A percentile compares a stretch with the other conserved stretches of the same genome.
Conservation (phyloP, 2,329 filamentous ascomycete genomes). For the Xylariaceae sp. region DNA sequence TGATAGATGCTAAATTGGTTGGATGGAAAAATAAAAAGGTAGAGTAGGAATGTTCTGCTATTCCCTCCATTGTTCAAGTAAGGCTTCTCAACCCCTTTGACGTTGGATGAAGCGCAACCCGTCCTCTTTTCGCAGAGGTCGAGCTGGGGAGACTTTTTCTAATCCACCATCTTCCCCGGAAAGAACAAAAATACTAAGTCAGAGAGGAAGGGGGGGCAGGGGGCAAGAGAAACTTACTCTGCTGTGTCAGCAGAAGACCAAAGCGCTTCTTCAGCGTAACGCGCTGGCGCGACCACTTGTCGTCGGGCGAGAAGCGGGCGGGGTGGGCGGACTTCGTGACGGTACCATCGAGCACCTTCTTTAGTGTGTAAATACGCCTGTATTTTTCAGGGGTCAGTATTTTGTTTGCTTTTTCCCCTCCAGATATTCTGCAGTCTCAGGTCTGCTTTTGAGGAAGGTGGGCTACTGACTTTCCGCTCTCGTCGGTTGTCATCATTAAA, state of each 20-base stretch:
- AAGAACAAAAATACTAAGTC: not conserved
- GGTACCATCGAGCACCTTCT: constrained; percentile 83
- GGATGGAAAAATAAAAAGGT: not conserved
- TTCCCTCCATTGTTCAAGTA: no score
- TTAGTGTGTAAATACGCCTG: constrained; percentile 86
- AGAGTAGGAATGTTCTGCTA: no score
- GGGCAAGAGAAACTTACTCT: constrained; percentile 51
- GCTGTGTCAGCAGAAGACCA: constrained; percentile 84
- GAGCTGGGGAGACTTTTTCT: no score
- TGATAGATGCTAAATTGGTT: not conserved
- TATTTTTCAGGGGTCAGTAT: not conserved
- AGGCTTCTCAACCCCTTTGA: no score
- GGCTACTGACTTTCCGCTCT: constrained; percentile 66
- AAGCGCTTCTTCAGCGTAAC: constrained; percentile 96
- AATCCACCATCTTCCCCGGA: not conserved
- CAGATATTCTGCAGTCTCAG: not conserved
- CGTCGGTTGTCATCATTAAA: constrained; percentile 82
- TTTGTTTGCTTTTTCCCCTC: not conserved
- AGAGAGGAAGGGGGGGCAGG: not conserved
- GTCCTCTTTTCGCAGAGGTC: no score
- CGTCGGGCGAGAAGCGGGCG: constrained; percentile 94
- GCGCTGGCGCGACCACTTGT: constrained; percentile 97
- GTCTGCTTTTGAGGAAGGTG: not conserved
- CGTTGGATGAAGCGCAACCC: no score
- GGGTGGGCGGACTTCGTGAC: constrained; percentile 97